Conservation (phyloP, 2,329 filamentous ascomycete genomes). For the Calonectria montana region DNA sequence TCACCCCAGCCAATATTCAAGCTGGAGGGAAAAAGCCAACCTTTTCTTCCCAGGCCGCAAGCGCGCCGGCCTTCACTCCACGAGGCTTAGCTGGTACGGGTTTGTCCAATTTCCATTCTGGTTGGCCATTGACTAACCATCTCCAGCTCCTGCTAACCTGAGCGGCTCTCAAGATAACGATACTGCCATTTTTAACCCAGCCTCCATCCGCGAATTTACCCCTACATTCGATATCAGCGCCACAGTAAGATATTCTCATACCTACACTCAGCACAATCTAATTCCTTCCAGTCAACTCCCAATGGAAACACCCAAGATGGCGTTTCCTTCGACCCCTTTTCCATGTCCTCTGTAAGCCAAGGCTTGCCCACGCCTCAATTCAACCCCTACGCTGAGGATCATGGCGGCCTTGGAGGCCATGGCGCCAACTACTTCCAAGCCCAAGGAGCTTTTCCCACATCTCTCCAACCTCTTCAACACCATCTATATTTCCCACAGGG, state of each 20-base stretch:
- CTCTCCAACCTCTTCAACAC: slow-evolving; percentile 80
- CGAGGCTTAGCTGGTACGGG: slow-evolving; percentile 63
- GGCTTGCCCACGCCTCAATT: slow-evolving; percentile 64
- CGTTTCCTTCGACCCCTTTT: slow-evolving; percentile 70
- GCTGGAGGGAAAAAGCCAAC: slow-evolving; percentile 73
- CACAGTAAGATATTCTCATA: slow-evolving; percentile 51
- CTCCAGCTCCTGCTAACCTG: slow-evolving; percentile 48
- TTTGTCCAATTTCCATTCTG: slow-evolving; percentile 20
- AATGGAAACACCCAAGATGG: slow-evolving; percentile 64
- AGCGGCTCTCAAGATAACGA: slow-evolving; percentile 57
- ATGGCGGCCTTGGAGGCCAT: slow-evolving; percentile 65
- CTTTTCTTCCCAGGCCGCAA: slow-evolving; percentile 91
- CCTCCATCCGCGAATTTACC: slow-evolving; percentile 69
- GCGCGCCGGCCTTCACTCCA: slow-evolving; percentile 86
- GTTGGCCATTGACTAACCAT: slow-evolving; percentile 25
- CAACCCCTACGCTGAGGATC: slow-evolving; percentile 85
- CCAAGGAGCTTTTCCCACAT: slow-evolving; percentile 62
- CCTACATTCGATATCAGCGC: slow-evolving; percentile 66
- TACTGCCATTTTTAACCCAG: slow-evolving; percentile 64
- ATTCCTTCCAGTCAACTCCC: slow-evolving; percentile 47
- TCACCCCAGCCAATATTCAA: slow-evolving; percentile 75
- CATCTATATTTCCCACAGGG: slow-evolving; percentile 93
- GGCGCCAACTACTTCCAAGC: slow-evolving; percentile 75
- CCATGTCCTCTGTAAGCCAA: slow-evolving; percentile 67
- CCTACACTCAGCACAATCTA: background rate